These are phyloP conservation scores for Fusarium albidum DNA, from an alignment of 2,329 filamentous ascomycete species.

Conservation along the genomic window DNA sequence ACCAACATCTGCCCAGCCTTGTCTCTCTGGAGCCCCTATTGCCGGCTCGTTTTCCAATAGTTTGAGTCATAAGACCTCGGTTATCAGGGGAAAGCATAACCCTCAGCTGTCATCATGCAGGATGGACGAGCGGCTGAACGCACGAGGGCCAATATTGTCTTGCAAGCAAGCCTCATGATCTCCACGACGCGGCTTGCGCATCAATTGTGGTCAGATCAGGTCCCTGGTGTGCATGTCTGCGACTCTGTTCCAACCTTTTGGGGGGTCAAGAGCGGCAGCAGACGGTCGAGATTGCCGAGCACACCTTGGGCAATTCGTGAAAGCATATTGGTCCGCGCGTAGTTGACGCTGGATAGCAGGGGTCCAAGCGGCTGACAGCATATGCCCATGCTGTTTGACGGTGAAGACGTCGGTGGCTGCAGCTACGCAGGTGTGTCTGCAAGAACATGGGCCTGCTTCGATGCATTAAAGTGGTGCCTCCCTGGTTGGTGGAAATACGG, in stretches of 20 bases:
- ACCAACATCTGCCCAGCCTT: slow-evolving; percentile 7
- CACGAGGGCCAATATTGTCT: slow-evolving; percentile 5
- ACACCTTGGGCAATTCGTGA: slow-evolving; percentile 8
- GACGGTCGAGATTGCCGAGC: slow-evolving; percentile 15
- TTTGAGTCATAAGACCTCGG: slow-evolving; percentile 20
- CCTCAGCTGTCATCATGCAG: slow-evolving; percentile 31
- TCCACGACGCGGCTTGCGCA: not conserved
- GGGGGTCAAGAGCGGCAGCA: no score
- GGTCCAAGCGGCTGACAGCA: slow-evolving; percentile 1
- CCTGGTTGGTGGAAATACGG: no score
- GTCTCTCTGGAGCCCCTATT: slow-evolving; percentile 1
- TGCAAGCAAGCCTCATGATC: slow-evolving; percentile 10
- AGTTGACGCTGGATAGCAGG: slow-evolving; percentile 7
- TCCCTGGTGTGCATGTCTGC: slow-evolving; percentile 12
- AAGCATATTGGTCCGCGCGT: slow-evolving; percentile 1
- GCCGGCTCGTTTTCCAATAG: slow-evolving; percentile 17
- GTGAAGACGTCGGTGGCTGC: no score
- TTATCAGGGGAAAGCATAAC: slow-evolving; percentile 11
- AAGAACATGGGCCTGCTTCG: no score
- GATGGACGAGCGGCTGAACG: slow-evolving; percentile 24
- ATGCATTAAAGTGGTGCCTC: no score
- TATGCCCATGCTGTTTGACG: no score
- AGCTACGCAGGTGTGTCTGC: no score
- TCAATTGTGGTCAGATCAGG: slow-evolving; percentile 7
- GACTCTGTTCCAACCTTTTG: slow-evolving; percentile 10